Evolutionary conservation across 1,284 basidiomycete genomes (phyloP).

Genomic region (Ganoderma leucocontextum): DNA sequence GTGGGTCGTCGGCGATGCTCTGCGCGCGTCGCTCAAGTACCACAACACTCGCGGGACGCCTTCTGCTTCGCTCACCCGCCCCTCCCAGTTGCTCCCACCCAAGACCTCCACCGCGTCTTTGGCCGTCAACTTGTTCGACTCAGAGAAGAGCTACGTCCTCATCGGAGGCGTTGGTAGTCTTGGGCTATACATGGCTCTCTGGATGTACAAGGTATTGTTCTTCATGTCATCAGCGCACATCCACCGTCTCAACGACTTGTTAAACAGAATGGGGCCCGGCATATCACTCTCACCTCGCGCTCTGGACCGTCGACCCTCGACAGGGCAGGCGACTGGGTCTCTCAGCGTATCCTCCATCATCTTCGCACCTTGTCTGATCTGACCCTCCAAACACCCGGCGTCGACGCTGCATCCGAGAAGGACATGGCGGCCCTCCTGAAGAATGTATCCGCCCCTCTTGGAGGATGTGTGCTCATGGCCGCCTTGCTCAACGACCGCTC

Average conservation of each 20-base stretch:
- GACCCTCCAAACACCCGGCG: conserved; percentile 38
- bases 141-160: conserved; percentile 31
- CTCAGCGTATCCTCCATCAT: conserved; percentile 42
- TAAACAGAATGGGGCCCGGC: conserved; percentile 47
- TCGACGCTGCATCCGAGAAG: conserved; percentile 40
- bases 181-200: conserved; percentile 46
- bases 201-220: conserved; percentile 48
- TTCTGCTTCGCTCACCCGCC: not conserved
- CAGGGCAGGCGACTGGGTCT: conserved; percentile 34
- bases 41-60: not conserved
- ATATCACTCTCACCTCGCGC: conserved; percentile 50
- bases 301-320: conserved; percentile 40
- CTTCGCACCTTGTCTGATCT: conserved; percentile 43
- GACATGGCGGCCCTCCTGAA: conserved; percentile 36
- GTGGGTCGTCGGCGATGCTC: conserved; percentile 21
- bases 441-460: conserved; percentile 37
- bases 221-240: not conserved
- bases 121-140: conserved; percentile 11
- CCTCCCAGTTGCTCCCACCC: not conserved
- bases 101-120: not conserved
- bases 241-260: not conserved
- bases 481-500: conserved; percentile 43
- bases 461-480: conserved; percentile 49
- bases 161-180: conserved; percentile 33
- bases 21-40: not conserved